Percentiles rank a stretch among this genome's conserved stretches.
These are phyloP conservation scores for Oidium heveae DNA, from an alignment of 2,329 filamentous ascomycete genomes.

Conservation along the genomic window DNA sequence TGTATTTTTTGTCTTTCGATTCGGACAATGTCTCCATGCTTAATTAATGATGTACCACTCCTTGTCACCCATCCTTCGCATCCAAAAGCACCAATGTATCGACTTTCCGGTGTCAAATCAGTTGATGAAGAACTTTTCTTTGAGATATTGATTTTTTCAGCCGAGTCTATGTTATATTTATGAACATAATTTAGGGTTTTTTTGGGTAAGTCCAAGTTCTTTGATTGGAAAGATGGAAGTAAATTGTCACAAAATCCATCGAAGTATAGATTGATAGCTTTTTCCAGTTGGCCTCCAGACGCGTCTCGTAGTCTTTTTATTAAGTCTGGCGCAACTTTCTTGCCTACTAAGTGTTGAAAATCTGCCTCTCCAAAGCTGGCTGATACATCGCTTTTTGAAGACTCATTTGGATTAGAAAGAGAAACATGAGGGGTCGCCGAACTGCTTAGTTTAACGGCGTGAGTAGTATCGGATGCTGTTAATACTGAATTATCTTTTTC, in stretches of 20 bases:
- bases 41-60: constrained; percentile 50
- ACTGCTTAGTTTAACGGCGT: not conserved
- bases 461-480: not conserved
- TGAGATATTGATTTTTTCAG: constrained; percentile 10
- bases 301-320: constrained; percentile 25
- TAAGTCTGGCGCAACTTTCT: constrained; percentile 23
- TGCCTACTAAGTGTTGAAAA: constrained; percentile 34
- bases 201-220: not conserved
- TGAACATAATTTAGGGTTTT: not conserved
- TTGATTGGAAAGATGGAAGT: not conserved
- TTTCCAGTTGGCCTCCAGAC: constrained; percentile 32
- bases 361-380: constrained; percentile 27
- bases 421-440: constrained; percentile 5
- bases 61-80: constrained; percentile 78
- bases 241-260: constrained; percentile 35
- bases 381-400: not conserved
- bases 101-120: constrained; percentile 21
- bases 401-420: not conserved
- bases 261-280: constrained; percentile 43
- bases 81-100: constrained; percentile 83
- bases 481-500: not conserved
- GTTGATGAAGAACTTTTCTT: constrained; percentile 1
- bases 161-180: not conserved
- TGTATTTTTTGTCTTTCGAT: constrained; percentile 71
- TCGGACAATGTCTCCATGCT: constrained; percentile 56